Conservation (phyloP, 2,329 filamentous ascomycete species). For the Alternaria postmessia region DNA sequence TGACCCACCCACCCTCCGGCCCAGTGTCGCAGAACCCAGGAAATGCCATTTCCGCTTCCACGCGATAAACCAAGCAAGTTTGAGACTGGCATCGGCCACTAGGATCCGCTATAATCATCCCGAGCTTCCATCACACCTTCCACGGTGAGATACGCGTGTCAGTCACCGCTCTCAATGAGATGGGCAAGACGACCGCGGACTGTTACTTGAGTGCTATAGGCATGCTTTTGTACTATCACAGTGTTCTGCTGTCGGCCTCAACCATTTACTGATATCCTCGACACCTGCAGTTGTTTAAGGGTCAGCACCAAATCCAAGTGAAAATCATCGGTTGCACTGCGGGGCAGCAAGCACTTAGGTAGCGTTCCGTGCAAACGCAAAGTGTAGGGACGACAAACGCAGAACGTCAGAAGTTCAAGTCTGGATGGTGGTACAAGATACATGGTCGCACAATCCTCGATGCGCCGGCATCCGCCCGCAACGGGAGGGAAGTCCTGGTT, state of each 20-base stretch:
- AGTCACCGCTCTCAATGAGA: constrained; percentile 21
- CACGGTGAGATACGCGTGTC: constrained; percentile 21
- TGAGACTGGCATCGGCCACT: constrained; percentile 19
- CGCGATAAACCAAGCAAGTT: constrained; percentile 42
- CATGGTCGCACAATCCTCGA: constrained; percentile 25
- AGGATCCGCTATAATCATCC: constrained; percentile 23
- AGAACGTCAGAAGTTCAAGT: constrained; percentile 22
- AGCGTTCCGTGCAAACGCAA: constrained; percentile 7
- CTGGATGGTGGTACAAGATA: constrained; percentile 16
- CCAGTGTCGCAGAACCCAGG: constrained; percentile 36
- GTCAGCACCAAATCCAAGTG: background rate
- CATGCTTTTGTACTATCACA: constrained; percentile 1
- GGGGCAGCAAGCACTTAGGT: background rate
- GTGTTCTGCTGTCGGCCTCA: constrained; percentile 1
- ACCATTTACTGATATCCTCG: background rate
- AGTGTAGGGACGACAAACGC: background rate
- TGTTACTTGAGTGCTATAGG: background rate
- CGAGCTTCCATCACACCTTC: constrained; percentile 32
- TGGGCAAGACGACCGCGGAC: constrained; percentile 6
- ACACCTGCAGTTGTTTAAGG: background rate
- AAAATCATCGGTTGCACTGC: background rate
- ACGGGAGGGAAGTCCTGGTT: constrained; percentile 22
- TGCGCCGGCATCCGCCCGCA: constrained; percentile 22
- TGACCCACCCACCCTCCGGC: constrained; percentile 17
- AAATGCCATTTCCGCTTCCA: constrained; percentile 44